phyloP scores from a whole-genome alignment of 306 rosid genomes.

The Mucuna pruriens region DNA sequence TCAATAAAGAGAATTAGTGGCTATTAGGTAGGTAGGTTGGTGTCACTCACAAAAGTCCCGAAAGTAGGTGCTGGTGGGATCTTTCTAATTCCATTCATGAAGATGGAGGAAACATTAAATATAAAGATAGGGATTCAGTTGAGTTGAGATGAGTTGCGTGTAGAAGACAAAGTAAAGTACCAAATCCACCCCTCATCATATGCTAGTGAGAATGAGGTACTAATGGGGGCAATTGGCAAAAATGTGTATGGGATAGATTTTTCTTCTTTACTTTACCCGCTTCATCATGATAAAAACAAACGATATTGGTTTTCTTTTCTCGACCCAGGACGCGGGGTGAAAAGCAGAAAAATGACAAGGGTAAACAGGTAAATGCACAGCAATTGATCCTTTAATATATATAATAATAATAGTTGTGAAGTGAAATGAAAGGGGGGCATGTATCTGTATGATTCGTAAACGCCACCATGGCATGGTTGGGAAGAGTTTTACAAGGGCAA shows the following conservation, averaged over 20 bases:
- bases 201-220: too few relatives aligned
- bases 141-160: neutral
- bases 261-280: conserved; percentile 42
- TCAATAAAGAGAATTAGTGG: conserved; percentile 39
- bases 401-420: neutral
- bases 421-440: conserved; percentile 18
- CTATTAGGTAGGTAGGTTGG: conserved; percentile 52
- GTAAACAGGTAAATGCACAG: conserved; percentile 38
- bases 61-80: conserved; percentile 61
- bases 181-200: conserved; percentile 36
- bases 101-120: conserved; percentile 42
- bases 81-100: conserved; percentile 45
- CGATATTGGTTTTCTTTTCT: conserved; percentile 42
- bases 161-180: conserved; percentile 31
- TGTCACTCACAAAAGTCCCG: conserved; percentile 55
- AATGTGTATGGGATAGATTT: neutral
- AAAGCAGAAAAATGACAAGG: conserved; percentile 47
- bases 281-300: conserved; percentile 48
- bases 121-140: conserved; percentile 15
- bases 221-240: conserved; percentile 11
- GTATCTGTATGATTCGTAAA: conserved; percentile 7
- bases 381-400: conserved; percentile 34
- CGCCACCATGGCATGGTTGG: conserved; percentile 38
- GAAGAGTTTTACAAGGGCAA: neutral
- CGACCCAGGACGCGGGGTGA: conserved; percentile 40